Conservation (phyloP, 2,329 filamentous ascomycete species). For the Trichophyton schoenleinii region DNA sequence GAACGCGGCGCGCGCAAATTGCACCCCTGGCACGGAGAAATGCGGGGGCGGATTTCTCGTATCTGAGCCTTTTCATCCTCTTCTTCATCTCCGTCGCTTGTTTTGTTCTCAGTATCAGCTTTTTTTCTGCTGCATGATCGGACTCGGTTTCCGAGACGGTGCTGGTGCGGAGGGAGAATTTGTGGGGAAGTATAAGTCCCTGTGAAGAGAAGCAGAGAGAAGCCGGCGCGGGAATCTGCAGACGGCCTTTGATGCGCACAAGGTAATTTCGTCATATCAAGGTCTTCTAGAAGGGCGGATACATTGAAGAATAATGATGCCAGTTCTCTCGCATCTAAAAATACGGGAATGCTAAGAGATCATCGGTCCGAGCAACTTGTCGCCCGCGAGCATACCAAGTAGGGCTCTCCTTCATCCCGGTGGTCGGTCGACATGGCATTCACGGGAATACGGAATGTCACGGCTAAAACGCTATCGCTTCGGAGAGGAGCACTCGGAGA, state of each 20-base stretch:
- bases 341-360: too few species aligned
- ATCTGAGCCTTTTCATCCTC: conserved; percentile 9
- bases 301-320: too few species aligned
- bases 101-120: background rate
- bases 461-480: conserved; percentile 27
- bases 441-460: conserved; percentile 60
- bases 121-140: background rate
- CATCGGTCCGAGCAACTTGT: too few species aligned
- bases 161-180: background rate
- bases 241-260: background rate
- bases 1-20: too few species aligned
- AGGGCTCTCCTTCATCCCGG: background rate
- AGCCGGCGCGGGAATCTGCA: conserved; percentile 1
- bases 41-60: background rate
- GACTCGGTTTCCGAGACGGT: background rate
- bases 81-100: conserved; percentile 5
- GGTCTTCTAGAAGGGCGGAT: too few species aligned
- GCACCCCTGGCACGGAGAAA: background rate
- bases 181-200: background rate
- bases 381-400: too few species aligned
- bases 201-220: conserved; percentile 13
- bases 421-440: conserved; percentile 60
- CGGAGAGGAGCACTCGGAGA: conserved; percentile 31
- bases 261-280: too few species aligned
- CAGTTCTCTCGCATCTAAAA: too few species aligned